phyloP scores from a whole-genome alignment of 1,284 basidiomycete genomes.

The Cutaneotrichosporon daszewskae region DNA sequence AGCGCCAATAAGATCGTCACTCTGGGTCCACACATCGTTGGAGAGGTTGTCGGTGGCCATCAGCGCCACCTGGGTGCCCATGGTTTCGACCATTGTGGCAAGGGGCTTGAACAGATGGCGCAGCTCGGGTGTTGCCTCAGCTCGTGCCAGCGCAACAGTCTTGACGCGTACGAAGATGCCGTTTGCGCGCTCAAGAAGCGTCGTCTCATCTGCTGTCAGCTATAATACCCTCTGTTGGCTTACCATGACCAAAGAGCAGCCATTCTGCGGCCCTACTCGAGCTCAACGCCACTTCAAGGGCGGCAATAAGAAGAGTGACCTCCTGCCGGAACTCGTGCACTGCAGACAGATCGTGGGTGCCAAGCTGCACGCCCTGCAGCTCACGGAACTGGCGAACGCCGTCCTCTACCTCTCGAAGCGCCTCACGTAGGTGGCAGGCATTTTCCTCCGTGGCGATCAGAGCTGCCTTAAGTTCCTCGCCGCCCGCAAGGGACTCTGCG shows the following conservation, averaged over 20 bases:
- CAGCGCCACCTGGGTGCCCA: conserved; percentile 5
- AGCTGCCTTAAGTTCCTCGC: conserved; percentile 10
- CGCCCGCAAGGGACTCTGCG: conserved; percentile 20
- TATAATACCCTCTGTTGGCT: neutral
- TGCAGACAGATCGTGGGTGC: conserved; percentile 18
- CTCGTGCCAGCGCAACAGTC: conserved; percentile 4
- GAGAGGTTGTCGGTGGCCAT: conserved; percentile 4
- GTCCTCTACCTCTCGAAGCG: conserved; percentile 29
- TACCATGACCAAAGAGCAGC: conserved; percentile 26
- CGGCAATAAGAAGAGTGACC: conserved; percentile 16
- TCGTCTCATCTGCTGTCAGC: conserved; percentile 17
- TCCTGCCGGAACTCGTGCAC: conserved; percentile 29
- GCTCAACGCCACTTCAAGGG: conserved; percentile 19
- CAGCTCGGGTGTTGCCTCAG: conserved; percentile 45
- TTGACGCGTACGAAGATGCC: conserved; percentile 8
- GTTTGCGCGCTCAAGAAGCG: conserved; percentile 11
- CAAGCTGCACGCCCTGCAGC: conserved; percentile 23
- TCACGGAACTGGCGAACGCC: conserved; percentile 33
- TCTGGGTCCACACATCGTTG: conserved; percentile 27
- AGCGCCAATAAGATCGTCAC: conserved; percentile 55
- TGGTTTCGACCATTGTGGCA: conserved; percentile 50
- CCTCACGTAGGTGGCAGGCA: conserved; percentile 22
- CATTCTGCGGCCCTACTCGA: conserved; percentile 18
- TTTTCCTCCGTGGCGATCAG: conserved; percentile 20
- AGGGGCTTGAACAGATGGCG: conserved; percentile 53